Percentiles rank a stretch among this genome's conserved stretches.
phyloP scores from a whole-genome alignment of 768 basidiomycete genomes.

The Trametes cubensis region DNA sequence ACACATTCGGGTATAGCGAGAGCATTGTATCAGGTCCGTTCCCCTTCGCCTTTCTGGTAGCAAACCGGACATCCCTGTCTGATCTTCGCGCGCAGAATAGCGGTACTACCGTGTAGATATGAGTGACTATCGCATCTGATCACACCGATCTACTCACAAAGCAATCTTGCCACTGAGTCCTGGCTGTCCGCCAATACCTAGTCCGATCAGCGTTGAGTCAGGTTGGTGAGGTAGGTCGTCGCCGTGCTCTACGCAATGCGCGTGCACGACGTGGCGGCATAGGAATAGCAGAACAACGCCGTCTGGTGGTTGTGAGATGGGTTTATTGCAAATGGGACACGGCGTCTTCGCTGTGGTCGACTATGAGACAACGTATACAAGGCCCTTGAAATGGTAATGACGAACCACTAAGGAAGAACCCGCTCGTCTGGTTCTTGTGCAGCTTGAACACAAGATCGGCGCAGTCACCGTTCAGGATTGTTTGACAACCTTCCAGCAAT shows the following conservation, averaged over 20 bases:
- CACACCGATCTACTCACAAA: conserved; percentile 55
- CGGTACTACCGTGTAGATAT: conserved; percentile 50
- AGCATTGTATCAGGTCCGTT: conserved; percentile 14
- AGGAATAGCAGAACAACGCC: conserved; percentile 75
- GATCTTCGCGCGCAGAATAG: conserved; percentile 66
- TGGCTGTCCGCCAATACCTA: conserved; percentile 42
- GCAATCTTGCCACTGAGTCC: conserved; percentile 74
- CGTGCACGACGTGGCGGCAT: conserved; percentile 88
- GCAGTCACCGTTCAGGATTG: conserved; percentile 83
- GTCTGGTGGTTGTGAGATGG: conserved; percentile 60
- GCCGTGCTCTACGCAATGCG: conserved; percentile 69
- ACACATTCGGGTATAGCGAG: conserved; percentile 3
- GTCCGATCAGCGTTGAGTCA: conserved; percentile 54
- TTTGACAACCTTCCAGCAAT: conserved; percentile 88
- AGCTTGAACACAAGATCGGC: conserved; percentile 67
- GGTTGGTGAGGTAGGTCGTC: conserved; percentile 63
- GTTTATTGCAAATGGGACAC: conserved; percentile 69
- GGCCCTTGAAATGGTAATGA: not conserved
- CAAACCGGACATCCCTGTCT: conserved; percentile 80
- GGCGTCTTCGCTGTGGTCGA: conserved; percentile 51
- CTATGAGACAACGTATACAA: not conserved
- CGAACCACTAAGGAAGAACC: conserved; percentile 77
- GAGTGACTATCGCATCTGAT: not conserved
- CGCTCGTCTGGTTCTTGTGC: conserved; percentile 75
- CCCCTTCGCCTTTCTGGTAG: conserved; percentile 59